Conservation (phyloP, 75 land plant species). For the Selaginella moellendorffii region DNA sequence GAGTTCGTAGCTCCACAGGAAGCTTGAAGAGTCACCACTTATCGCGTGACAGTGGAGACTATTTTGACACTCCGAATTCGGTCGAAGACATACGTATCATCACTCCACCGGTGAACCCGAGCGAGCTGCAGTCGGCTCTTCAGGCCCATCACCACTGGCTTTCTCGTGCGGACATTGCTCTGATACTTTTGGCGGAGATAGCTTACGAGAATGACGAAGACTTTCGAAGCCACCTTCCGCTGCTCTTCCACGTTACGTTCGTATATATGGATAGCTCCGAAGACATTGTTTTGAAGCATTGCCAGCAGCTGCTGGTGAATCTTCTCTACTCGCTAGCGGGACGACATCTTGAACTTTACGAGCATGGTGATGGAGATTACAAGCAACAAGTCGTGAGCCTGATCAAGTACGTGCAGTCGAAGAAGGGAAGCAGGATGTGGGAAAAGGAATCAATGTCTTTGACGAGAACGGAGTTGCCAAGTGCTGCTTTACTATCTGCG, state of each 20-base stretch:
- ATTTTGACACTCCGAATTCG: constrained; percentile 78
- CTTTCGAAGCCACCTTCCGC: constrained; percentile 90
- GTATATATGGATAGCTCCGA: constrained; percentile 99
- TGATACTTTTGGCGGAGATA: constrained; percentile 91
- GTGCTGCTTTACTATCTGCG: constrained; percentile 88
- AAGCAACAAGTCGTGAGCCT: constrained; percentile 94
- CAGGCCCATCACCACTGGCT: constrained; percentile 76
- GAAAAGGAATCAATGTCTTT: constrained; percentile 91
- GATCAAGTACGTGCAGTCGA: constrained; percentile 98
- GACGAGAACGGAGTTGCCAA: constrained; percentile 67
- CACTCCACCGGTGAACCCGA: constrained; percentile 57
- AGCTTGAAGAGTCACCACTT: constrained; percentile 86
- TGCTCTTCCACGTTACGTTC: constrained; percentile 97
- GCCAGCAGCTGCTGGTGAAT: constrained; percentile 95
- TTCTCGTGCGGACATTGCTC: constrained; percentile 93
- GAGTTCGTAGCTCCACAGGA: constrained; percentile 82
- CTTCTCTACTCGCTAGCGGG: constrained; percentile 94
- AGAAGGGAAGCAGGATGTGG: constrained; percentile 98
- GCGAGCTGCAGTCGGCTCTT: constrained; percentile 83
- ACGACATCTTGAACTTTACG: constrained; percentile 83
- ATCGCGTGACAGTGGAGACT: constrained; percentile 97
- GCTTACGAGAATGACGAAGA: constrained; percentile 99
- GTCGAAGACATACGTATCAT: constrained; percentile 63
- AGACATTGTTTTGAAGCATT: constrained; percentile 93
- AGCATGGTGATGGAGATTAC: constrained; percentile 85